Evolutionary conservation across 768 basidiomycete species (phyloP).

Genomic region (Boletus subcaerulescens): DNA sequence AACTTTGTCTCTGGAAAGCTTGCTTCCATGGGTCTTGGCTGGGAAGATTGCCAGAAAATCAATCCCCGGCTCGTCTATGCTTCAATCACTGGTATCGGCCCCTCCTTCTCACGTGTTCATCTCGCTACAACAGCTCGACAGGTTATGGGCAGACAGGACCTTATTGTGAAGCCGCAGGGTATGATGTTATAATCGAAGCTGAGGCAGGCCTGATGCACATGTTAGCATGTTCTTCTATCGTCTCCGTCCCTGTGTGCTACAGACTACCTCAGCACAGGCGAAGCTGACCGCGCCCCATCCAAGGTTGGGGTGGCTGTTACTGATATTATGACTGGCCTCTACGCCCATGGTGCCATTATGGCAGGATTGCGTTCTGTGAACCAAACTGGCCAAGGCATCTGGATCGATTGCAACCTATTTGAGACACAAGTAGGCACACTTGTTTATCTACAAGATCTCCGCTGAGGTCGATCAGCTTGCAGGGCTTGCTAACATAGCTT

Average conservation of each 20-base stretch:
- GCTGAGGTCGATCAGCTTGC: constrained; percentile 56
- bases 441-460: background rate
- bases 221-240: constrained; percentile 41
- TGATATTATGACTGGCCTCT: constrained; percentile 84
- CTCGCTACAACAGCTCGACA: constrained; percentile 21
- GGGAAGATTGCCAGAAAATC: constrained; percentile 71
- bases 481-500: constrained; percentile 88
- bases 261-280: constrained; percentile 65
- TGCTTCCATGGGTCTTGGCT: constrained; percentile 79
- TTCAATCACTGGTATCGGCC: constrained; percentile 72
- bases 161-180: constrained; percentile 77
- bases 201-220: constrained; percentile 96
- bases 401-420: constrained; percentile 92
- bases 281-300: constrained; percentile 77
- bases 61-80: constrained; percentile 85
- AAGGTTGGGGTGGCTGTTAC: constrained; percentile 97
- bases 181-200: constrained; percentile 83
- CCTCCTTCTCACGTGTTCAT: background rate
- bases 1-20: constrained; percentile 88
- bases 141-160: constrained; percentile 91
- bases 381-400: constrained; percentile 82
- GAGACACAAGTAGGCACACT: constrained; percentile 71
- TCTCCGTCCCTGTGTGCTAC: constrained; percentile 7
- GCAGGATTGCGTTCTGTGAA: constrained; percentile 81
- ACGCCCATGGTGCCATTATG: constrained; percentile 90